Evolutionary conservation across 1,284 basidiomycete species (phyloP).

Genomic region (Leccinum fuscescens): DNA sequence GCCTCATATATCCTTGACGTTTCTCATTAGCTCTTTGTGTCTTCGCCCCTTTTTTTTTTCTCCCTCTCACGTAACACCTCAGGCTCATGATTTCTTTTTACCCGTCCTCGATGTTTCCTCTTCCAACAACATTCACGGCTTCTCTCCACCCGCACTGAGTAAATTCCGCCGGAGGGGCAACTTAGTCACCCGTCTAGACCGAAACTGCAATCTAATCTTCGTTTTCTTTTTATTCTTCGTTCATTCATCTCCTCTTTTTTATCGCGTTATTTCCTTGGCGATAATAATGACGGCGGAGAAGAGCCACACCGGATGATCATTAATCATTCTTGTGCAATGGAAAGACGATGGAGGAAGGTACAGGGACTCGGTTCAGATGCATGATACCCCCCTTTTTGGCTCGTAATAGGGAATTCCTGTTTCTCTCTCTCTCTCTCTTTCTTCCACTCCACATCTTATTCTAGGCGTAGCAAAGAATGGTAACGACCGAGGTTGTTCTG

Average conservation of each 20-base stretch:
- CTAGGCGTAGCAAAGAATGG: neutral
- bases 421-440: neutral
- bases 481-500: neutral
- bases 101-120: slow-evolving; percentile 22
- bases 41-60: neutral
- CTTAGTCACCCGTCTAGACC: slow-evolving; percentile 25
- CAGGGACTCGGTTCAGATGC: slow-evolving; percentile 15
- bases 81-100: slow-evolving; percentile 26
- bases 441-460: neutral
- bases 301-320: slow-evolving; percentile 15
- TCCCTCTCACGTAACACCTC: slow-evolving; percentile 22
- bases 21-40: slow-evolving; percentile 22
- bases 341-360: slow-evolving; percentile 4
- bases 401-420: slow-evolving; percentile 19
- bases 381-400: slow-evolving; percentile 14
- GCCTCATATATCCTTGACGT: slow-evolving; percentile 40
- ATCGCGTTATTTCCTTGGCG: neutral
- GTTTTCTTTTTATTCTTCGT: slow-evolving; percentile 14
- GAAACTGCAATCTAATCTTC: slow-evolving; percentile 28
- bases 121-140: slow-evolving; percentile 20
- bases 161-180: slow-evolving; percentile 25
- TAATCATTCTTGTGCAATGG: slow-evolving; percentile 10
- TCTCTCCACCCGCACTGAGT: slow-evolving; percentile 25
- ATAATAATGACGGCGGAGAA: slow-evolving; percentile 17
- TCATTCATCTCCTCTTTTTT: neutral